A percentile compares a stretch with the other conserved stretches of the same genome.
Evolutionary conservation across 2,329 filamentous ascomycete genomes (phyloP).

Genomic region (Fusarium vanettenii): DNA sequence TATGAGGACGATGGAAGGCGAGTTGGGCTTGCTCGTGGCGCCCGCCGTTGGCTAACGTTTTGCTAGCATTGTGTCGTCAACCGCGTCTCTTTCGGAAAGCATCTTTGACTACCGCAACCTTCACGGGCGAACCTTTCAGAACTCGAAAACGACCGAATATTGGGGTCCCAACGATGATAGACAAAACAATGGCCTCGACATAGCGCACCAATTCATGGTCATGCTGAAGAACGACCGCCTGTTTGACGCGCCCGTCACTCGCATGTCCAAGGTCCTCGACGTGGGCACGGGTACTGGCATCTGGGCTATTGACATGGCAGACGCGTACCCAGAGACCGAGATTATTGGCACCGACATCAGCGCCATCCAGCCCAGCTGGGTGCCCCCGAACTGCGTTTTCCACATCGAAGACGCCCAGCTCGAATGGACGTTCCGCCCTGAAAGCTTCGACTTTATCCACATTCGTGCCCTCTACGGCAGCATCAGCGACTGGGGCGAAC

Average conservation of each 20-base stretch:
- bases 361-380: conserved; percentile 61
- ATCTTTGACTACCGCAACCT: conserved; percentile 48
- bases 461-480: conserved; percentile 66
- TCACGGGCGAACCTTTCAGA: conserved; percentile 48
- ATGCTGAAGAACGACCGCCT: conserved; percentile 34
- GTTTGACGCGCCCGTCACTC: conserved; percentile 45
- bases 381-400: conserved; percentile 18
- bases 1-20: neutral
- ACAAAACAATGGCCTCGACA: conserved; percentile 41
- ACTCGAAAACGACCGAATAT: conserved; percentile 43
- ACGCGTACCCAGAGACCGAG: conserved; percentile 56
- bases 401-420: conserved; percentile 17
- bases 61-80: conserved; percentile 41
- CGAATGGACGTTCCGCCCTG: conserved; percentile 57
- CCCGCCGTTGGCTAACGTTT: neutral
- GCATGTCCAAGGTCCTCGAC: conserved; percentile 55
- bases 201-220: conserved; percentile 42
- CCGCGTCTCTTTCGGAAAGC: conserved; percentile 47
- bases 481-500: conserved; percentile 65
- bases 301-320: conserved; percentile 55
- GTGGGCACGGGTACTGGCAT: conserved; percentile 18
- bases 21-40: neutral
- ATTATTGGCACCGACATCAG: conserved; percentile 65
- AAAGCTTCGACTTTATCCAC: conserved; percentile 69
- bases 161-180: conserved; percentile 45